Base-by-base conservation (phyloP, 441 rosid species). In the Pelargonium australe region DNA sequence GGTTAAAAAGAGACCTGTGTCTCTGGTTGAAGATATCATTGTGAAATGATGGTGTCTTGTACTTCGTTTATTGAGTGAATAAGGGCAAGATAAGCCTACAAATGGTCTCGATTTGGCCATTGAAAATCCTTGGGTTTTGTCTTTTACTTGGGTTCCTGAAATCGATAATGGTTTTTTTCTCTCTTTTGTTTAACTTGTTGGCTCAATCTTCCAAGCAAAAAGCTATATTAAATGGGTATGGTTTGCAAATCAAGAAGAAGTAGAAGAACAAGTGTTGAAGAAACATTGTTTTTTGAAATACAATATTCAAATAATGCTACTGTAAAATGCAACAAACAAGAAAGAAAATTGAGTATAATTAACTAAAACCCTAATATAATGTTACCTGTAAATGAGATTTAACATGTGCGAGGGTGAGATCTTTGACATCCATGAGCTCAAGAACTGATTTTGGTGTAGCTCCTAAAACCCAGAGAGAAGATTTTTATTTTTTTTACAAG, bases 361-460 rank as follows among this genome's bases (percentile, higher is more conserved):
- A 23, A 23, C 25, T 2, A 23, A 23, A 23, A 23, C 25, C 25
- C 25, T 23, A 23, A 23, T 23, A 23, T 23, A 58, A 65, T 31
- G 7, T 43, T 85, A 93, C 98, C 96, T 93, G 98, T 72, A 93
- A 84, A 81, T 93, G 98, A 64, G 98, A 93, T 80, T 93, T 93
- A 76, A 93, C 98, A 85, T 93, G 98, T 11, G 98, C 98, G 80
- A 93, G 83, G 68, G 98, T 93, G 72, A 93, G 97, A 86, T 93
- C 98, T 81, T 93, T 93, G 55, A 93, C 97, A 89, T 91, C 98
- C 98, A 93, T 93, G 41, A 93, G 96, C 85, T 93, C 98, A 75
- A 93, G 97, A 77, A 93, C 98, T 70, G 97, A 91, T 77, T 93
- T 93, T 51, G 98, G 97, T 40, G 98, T 93, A 67, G 98, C 98